phyloP scores from a whole-genome alignment of 2,329 filamentous ascomycete species.

The Aspergillus sp. region DNA sequence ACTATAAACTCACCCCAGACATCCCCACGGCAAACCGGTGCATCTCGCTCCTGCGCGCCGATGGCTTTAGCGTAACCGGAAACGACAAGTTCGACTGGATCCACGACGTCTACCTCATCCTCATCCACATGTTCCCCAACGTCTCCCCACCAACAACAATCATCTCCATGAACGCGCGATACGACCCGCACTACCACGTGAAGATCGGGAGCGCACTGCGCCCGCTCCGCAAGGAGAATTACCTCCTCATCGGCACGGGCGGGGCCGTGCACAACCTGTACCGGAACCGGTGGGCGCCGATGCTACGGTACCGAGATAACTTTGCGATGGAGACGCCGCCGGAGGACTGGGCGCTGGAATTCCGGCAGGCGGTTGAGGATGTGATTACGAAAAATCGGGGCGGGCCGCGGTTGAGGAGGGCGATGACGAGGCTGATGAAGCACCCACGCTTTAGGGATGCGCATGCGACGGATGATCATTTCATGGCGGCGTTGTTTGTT shows the following conservation, averaged over 20 bases:
- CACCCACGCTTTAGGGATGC: conserved; percentile 68
- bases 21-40: conserved; percentile 56
- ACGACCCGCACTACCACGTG: conserved; percentile 62
- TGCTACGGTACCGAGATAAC: conserved; percentile 67
- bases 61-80: conserved; percentile 58
- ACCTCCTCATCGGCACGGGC: conserved; percentile 64
- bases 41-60: conserved; percentile 54
- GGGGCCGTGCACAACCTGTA: conserved; percentile 74
- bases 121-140: conserved; percentile 71
- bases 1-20: conserved; percentile 67
- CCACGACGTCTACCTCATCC: conserved; percentile 71
- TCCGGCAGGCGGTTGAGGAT: conserved; percentile 68
- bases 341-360: conserved; percentile 65
- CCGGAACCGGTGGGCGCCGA: conserved; percentile 67
- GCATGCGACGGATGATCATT: conserved; percentile 72
- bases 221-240: conserved; percentile 57
- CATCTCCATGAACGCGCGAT: conserved; percentile 53
- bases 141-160: conserved; percentile 69
- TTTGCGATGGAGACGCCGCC: conserved; percentile 65
- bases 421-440: conserved; percentile 68
- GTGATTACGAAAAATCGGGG: conserved; percentile 58
- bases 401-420: conserved; percentile 57
- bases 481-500: conserved; percentile 68
- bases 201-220: conserved; percentile 62
- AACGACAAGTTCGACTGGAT: conserved; percentile 71